Percentiles rank a stretch among this genome's conserved stretches.
Evolutionary conservation across 2,329 filamentous ascomycete species (phyloP).

Genomic region (Pestalotiopsis sp.): DNA sequence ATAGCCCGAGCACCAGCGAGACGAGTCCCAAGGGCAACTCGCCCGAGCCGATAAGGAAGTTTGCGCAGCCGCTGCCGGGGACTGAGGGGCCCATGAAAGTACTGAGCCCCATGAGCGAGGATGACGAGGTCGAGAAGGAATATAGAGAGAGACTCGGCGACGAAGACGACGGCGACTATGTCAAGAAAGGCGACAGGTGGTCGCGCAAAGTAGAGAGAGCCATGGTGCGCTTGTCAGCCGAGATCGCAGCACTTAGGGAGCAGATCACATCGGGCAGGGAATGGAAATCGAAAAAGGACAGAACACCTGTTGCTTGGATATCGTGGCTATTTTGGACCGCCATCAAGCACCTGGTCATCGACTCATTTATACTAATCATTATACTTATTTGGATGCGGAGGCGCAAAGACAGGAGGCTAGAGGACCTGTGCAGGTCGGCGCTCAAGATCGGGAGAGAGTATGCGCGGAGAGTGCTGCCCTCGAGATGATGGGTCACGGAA

Average conservation of each 20-base stretch:
- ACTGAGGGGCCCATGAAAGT: constrained; percentile 66
- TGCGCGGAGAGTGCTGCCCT: constrained; percentile 59
- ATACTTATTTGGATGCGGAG: constrained; percentile 74
- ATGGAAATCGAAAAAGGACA: constrained; percentile 67
- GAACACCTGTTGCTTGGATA: constrained; percentile 70
- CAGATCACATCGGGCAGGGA: constrained; percentile 81
- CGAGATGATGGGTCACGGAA: constrained; percentile 45
- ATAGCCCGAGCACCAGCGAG: constrained; percentile 66
- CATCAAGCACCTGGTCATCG: constrained; percentile 74
- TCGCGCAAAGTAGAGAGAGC: constrained; percentile 81
- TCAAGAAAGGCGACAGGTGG: constrained; percentile 64
- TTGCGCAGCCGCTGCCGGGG: constrained; percentile 50
- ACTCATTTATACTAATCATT: constrained; percentile 67
- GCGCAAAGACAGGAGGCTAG: constrained; percentile 70
- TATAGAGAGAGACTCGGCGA: constrained; percentile 47
- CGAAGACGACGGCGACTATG: constrained; percentile 40
- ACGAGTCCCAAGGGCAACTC: constrained; percentile 52
- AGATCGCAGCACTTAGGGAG: constrained; percentile 89
- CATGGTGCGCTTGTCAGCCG: constrained; percentile 85
- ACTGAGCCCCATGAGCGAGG: constrained; percentile 84
- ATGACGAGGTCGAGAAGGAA: constrained; percentile 67
- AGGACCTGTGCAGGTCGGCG: constrained; percentile 72
- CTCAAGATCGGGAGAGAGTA: constrained; percentile 62
- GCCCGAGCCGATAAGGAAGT: constrained; percentile 42
- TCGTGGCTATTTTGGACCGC: constrained; percentile 71